A percentile compares a stretch with the other conserved stretches of the same genome.
Conservation (phyloP, 176 grass and related monocot species). For the Elymus sibiricus region DNA sequence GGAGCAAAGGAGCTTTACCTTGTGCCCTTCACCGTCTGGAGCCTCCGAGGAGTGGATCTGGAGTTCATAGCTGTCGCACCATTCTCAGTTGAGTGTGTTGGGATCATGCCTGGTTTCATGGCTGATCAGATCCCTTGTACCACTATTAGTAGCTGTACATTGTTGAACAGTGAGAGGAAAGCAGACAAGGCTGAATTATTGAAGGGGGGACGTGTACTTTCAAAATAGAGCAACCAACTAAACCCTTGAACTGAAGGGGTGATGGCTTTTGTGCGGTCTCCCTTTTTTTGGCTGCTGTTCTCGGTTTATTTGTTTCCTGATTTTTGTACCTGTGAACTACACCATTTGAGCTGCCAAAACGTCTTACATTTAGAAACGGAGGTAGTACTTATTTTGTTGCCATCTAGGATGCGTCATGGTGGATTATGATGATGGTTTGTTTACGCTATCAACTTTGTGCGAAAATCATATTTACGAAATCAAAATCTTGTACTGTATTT, state of each 20-base stretch:
- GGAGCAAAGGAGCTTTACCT: not conserved
- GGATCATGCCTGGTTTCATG: not conserved
- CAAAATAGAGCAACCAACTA: not conserved
- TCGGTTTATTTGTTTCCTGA: not conserved
- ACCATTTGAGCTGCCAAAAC: too few relatives aligned
- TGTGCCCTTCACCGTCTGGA: not conserved
- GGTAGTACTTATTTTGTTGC: not conserved
- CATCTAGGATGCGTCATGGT: not conserved
- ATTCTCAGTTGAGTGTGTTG: slow-evolving; percentile 29
- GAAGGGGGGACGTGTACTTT: not conserved
- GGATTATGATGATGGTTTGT: not conserved
- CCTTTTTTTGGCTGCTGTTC: not conserved
- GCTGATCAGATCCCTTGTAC: slow-evolving; percentile 29
- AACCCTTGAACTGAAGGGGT: not conserved
- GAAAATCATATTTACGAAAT: not conserved
- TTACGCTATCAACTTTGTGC: not conserved
- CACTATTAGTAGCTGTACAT: slow-evolving; percentile 35
- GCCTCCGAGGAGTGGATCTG: not conserved
- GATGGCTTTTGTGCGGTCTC: not conserved
- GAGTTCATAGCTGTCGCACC: not conserved
- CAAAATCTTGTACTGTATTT: too few relatives aligned
- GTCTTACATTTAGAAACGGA: too few relatives aligned
- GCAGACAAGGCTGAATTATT: not conserved
- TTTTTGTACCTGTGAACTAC: not conserved
- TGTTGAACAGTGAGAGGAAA: not conserved